Evolutionary conservation across 768 basidiomycete species (phyloP), one percentile per base, ranked within the genome.

Genomic region (Suillus fuscotomentosus): DNA sequence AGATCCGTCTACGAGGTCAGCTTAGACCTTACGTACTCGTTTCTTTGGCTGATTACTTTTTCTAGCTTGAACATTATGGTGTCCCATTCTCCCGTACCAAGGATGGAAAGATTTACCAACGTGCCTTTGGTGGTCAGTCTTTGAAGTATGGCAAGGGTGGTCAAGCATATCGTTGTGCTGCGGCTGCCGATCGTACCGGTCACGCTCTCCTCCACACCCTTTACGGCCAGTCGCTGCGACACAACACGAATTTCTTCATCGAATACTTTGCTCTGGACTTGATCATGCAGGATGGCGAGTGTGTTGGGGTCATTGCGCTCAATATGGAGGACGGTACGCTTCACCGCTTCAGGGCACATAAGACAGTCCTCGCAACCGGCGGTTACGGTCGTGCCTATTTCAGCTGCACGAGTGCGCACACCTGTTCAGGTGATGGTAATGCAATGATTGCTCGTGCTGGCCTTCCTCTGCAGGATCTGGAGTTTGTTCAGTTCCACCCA

Each of bases 401-500:
- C 82, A 94, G 92, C 74, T 97, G 97, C 82, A 99, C 97, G 43
- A 95, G 93, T 74, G 97, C 97, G 53, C 97, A 99, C 78, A 99
- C 97, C 20, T 99, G 97, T 81, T 92, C 97, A 61, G 97, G 97
- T 74, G 97, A 99, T 69, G 97, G 97, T 65, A 98, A 98, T 72
- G 97, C 94, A 39, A 99, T 99, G 97, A 95, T 99, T 68, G 89
- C 89, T 59, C 88, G 97, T 72, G 97, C 97, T 34, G 97, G 97
- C 39, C 83, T 99, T 61, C 97, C 97, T 61, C 83, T 99, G 51
- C 97, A 99, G 80, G 97, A 99, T 80, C 78, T 91, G 66, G 97
- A 99, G 79, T 99, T 99, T 75, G 96, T 99, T n/a, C 97, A 99
- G 77, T 99, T 99, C 93, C 97, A 99, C 78, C 97, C 97, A 3